Evolutionary conservation across 208 protist species (phyloP).

Genomic region (Leishmania braziliensis): DNA sequence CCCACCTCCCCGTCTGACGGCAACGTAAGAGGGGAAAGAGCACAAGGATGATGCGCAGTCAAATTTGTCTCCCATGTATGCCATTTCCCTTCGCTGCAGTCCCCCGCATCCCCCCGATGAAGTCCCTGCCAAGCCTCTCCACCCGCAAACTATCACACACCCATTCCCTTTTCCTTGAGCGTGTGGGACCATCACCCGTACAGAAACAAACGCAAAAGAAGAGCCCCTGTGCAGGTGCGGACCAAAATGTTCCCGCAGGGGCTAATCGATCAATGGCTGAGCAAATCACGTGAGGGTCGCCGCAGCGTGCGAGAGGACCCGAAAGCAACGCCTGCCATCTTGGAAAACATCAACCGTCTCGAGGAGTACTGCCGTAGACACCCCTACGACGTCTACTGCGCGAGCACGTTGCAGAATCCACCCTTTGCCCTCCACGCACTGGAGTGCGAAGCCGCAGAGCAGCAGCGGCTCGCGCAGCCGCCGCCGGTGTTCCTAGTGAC

Average conservation of each 20-base stretch:
- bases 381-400: conserved; percentile 65
- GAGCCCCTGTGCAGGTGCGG: background rate
- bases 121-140: background rate
- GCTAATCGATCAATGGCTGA: conserved; percentile 72
- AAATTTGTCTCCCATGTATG: too few relatives aligned
- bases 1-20: background rate
- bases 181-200: background rate
- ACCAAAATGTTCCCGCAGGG: conserved; percentile 18
- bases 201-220: background rate
- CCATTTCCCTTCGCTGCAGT: background rate
- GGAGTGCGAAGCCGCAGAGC: conserved; percentile 14
- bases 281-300: conserved; percentile 60
- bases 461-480: conserved; percentile 16
- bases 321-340: conserved; percentile 41
- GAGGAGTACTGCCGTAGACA: conserved; percentile 57
- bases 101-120: background rate
- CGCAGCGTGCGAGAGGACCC: conserved; percentile 51
- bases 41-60: background rate
- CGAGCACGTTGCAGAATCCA: conserved; percentile 38
- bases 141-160: background rate
- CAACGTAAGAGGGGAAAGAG: background rate
- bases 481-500: conserved; percentile 11
- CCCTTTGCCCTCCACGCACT: conserved; percentile 36
- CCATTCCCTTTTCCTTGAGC: background rate
- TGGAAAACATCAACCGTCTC: conserved; percentile 55